A percentile compares a stretch with the other conserved stretches of the same genome.
phyloP scores from a whole-genome alignment of 192 early-diverging fungal species.

The Mortierella hygrophila region DNA sequence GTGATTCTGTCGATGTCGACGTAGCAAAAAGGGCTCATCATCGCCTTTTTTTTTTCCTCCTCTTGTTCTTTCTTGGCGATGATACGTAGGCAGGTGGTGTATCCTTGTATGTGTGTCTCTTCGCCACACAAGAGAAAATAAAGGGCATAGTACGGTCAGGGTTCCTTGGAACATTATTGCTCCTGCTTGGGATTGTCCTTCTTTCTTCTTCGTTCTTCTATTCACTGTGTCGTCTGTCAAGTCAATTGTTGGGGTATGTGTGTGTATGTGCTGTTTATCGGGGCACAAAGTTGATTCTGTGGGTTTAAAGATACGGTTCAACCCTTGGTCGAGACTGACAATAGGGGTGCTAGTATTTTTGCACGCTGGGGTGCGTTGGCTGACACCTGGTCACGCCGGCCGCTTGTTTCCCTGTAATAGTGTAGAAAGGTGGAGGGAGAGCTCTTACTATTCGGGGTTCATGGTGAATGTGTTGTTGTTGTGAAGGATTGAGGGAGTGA shows the following conservation, averaged over 20 bases:
- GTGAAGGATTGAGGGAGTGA: neutral
- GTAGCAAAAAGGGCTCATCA: neutral
- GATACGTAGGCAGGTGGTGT: neutral
- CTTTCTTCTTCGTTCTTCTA: neutral
- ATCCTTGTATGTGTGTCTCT: neutral
- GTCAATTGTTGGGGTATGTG: neutral
- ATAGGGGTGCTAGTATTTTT: neutral
- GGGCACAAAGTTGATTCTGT: neutral
- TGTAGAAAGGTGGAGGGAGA: neutral
- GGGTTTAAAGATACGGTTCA: neutral
- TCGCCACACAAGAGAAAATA: neutral
- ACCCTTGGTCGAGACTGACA: neutral
- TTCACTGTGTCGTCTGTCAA: neutral
- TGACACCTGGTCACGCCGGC: neutral
- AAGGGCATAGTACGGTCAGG: neutral
- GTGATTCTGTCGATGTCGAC: neutral
- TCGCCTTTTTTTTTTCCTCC: neutral
- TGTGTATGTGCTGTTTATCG: neutral
- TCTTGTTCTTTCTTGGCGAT: neutral
- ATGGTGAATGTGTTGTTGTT: conserved; percentile 5
- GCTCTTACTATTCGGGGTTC: conserved; percentile 64
- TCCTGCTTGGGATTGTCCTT: neutral
- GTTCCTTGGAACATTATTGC: conserved; percentile 16
- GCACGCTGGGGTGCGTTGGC: neutral
- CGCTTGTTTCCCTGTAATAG: neutral